Base-by-base conservation (phyloP, 139 green algal species). In the Chlorella sp. region DNA sequence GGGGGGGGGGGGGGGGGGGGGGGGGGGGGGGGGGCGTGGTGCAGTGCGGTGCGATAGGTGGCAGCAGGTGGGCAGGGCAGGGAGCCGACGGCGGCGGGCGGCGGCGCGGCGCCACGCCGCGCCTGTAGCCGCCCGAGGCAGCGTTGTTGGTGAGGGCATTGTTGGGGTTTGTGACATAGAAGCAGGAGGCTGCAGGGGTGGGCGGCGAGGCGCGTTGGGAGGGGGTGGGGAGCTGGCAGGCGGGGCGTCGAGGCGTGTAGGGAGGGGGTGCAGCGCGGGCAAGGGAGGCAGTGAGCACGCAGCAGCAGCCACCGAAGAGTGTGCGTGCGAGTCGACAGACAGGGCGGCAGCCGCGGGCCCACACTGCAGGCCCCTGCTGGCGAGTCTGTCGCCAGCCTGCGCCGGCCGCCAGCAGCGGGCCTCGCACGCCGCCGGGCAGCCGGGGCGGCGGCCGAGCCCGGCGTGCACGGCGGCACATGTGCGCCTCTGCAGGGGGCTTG, bases 141-240 rank as follows among this genome's bases (percentile, higher is more conserved):
- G 87, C 87, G 50, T 91, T 91, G 56, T 80, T 79, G 48, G 81
- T 81, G 35, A 83, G 75, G 14, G 63, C 64, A 68, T 91, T 91
- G 62, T 89, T 88, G 56, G 80, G 63, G 74, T 91, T 91, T 45
- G 77, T 55, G 3, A 83, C 38, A 56, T 91, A 91, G 80, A 91
- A 91, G 41, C 84, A 80, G 0, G 80, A 73, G 79, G 77, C 61
- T 79, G 69, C 61, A 42, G 5, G 6, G 2, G 8, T 9, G 40
- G 46, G 1, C 15, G 1, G 19, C 46, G 46, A 53, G 8, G 62
- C 38, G 53, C 5, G 25, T 17, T 17, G 19, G 29, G 51, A 59
- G 9, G 8, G 25, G 27, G n/a, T 19, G 58, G 58, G 12, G 58
- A 64, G 58, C n/a, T 64, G 58, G n/a, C 31, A 29, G 51, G 51